Base-by-base conservation (phyloP, 495 filamentous ascomycete genomes). In the Usnea hakonensis region DNA sequence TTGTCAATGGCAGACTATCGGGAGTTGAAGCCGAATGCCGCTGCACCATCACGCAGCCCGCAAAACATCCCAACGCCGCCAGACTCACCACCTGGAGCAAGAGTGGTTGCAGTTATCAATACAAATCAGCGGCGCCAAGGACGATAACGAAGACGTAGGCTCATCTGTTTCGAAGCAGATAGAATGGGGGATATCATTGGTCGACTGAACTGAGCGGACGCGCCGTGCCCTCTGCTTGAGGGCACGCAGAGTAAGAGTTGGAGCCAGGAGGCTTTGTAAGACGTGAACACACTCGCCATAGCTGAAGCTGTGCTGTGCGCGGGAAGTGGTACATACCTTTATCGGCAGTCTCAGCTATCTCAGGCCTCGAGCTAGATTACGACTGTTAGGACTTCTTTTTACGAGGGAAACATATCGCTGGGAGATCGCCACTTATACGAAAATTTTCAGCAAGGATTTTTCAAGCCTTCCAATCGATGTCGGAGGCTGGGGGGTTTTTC, bases 21-120 rank as follows among this genome's bases (percentile, higher is more conserved):
- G 9, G 65, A 65, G 13, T 37, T 68, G 28, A 61, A 55, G 32
- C 65, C 65, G 1, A 64, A 36, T 19, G 41, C 41, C 21, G 36
- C 62, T n/a, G 44, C 63, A 19, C 30, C 55, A 44, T 64, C 63
- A 23, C 32, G 48, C 14, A 59, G 33, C 14, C 17, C 40, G 30
- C 28, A 50, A 1, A 30, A 36, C 9, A 23, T 57, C 21, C 41
- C 64, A 7, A 56, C 60, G n/a, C 64, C 64, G 23, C 60, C 60
- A n/a, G 11, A 37, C 6, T 60, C 58, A 40, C 36, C 48, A 32
- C 60, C 60, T 46, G 33, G 32, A 44, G 28, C 14, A 16, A 16
- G 48, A 52, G 48, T 28, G 5, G 48, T 52, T 11, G 48, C 48
- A 19, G 48, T 52, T 28, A 32, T 52, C 17, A 32, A 52, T 16